Conservation (phyloP, 2,329 filamentous ascomycete species). For the Coniosporium tulheliwenetii region DNA sequence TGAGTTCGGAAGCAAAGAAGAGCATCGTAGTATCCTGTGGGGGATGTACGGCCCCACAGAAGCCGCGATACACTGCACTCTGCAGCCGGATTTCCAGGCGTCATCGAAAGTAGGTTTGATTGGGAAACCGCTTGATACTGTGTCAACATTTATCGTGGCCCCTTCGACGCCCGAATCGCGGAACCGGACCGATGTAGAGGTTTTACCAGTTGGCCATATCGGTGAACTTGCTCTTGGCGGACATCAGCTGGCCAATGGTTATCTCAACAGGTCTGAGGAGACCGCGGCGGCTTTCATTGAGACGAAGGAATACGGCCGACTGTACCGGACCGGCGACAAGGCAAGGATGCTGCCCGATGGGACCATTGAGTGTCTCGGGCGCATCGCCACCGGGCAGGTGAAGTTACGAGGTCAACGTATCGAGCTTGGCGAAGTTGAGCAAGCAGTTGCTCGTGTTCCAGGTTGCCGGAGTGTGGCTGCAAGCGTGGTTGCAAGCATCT, state of each 20-base stretch:
- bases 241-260: constrained; percentile 61
- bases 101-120: constrained; percentile 50
- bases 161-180: constrained; percentile 16
- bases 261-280: constrained; percentile 67
- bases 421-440: constrained; percentile 49
- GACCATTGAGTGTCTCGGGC: constrained; percentile 66
- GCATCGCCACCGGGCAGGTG: constrained; percentile 66
- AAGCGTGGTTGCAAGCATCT: constrained; percentile 46
- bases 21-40: constrained; percentile 52
- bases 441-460: constrained; percentile 44
- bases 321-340: constrained; percentile 80
- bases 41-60: constrained; percentile 94
- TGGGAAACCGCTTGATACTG: constrained; percentile 63
- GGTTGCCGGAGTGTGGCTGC: constrained; percentile 52
- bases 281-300: constrained; percentile 57
- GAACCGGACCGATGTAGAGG: constrained; percentile 19
- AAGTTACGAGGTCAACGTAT: constrained; percentile 76
- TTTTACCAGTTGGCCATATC: constrained; percentile 49
- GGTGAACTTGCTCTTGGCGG: constrained; percentile 77
- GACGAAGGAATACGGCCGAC: constrained; percentile 44
- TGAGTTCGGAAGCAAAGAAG: constrained; percentile 54
- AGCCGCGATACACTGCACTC: constrained; percentile 77
- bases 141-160: constrained; percentile 58
- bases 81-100: constrained; percentile 46
- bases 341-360: constrained; percentile 53